These are phyloP conservation scores for Rhodotorula sp. DNA, from an alignment of 1,284 basidiomycete genomes.

Conservation along the genomic window DNA sequence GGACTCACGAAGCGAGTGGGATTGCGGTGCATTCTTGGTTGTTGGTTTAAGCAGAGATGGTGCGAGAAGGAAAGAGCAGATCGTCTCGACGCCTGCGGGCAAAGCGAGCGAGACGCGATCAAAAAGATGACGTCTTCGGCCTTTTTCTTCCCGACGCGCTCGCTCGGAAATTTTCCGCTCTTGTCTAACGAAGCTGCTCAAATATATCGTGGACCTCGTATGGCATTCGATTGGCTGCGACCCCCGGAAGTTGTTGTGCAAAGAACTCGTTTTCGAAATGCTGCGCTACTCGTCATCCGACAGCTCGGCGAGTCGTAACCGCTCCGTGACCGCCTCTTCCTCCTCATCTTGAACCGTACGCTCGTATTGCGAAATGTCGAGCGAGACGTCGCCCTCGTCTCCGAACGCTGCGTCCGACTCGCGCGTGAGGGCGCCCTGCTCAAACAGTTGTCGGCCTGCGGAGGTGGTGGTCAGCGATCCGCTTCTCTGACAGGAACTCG, in stretches of 20 bases:
- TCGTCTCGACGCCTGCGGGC: too few species aligned
- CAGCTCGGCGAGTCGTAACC: slow-evolving; percentile 27
- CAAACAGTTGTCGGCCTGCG: slow-evolving; percentile 82
- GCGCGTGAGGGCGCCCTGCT: slow-evolving; percentile 68
- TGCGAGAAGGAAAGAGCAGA: neutral
- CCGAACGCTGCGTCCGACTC: slow-evolving; percentile 60
- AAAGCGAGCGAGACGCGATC: too few species aligned
- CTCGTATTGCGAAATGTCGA: slow-evolving; percentile 83
- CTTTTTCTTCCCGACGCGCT: too few species aligned
- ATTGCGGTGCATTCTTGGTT: slow-evolving; percentile 15
- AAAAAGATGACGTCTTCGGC: too few species aligned
- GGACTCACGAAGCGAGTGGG: neutral
- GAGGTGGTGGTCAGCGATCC: neutral
- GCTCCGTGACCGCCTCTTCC: slow-evolving; percentile 54
- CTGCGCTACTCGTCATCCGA: slow-evolving; percentile 36
- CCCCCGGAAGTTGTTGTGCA: too few species aligned
- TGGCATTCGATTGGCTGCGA: too few species aligned
- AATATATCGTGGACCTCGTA: too few species aligned
- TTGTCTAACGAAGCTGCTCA: too few species aligned
- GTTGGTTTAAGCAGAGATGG: neutral
- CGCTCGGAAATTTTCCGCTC: too few species aligned
- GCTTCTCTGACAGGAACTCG: neutral
- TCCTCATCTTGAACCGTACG: slow-evolving; percentile 63
- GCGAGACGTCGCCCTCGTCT: slow-evolving; percentile 75
- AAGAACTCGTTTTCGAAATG: too few species aligned